These are phyloP conservation scores for Ambispora gerdemannii DNA, from an alignment of 192 early-diverging fungal species.

Conservation along the genomic window DNA sequence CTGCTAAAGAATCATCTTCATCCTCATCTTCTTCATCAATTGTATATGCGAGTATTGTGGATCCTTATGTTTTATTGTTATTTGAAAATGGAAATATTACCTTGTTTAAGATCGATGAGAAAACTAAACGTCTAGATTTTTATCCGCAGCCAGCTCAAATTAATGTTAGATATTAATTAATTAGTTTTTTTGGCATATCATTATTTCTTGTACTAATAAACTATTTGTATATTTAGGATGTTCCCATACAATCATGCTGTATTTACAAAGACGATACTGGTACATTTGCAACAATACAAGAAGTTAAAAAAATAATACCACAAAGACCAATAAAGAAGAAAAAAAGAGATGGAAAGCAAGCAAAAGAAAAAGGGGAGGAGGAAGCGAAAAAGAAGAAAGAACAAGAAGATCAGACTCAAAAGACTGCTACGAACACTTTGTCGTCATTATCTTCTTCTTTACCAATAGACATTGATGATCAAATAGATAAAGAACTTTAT, in stretches of 20 bases:
- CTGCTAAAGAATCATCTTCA: too few species aligned
- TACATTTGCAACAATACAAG: slow-evolving; percentile 33
- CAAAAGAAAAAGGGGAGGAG: too few species aligned
- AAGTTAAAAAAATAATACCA: slow-evolving; percentile 6
- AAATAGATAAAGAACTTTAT: slow-evolving; percentile 46
- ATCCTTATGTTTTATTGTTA: slow-evolving; percentile 78
- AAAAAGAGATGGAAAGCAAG: too few species aligned
- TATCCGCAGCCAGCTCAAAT: slow-evolving; percentile 39
- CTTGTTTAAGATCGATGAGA: slow-evolving; percentile 58
- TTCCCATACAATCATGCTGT: slow-evolving; percentile 37
- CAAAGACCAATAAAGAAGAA: slow-evolving; percentile 1
- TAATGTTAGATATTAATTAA: slow-evolving; percentile 37
- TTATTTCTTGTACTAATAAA: background rate
- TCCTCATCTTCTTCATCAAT: slow-evolving; percentile 51
- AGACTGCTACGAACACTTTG: background rate
- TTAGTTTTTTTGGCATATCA: background rate
- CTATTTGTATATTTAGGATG: slow-evolving; percentile 25
- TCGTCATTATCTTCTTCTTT: too few species aligned
- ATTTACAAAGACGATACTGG: slow-evolving; percentile 52
- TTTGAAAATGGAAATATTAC: slow-evolving; percentile 60
- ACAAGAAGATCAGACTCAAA: background rate
- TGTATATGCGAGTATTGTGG: slow-evolving; percentile 68
- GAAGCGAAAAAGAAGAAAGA: background rate
- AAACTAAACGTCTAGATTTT: slow-evolving; percentile 41
- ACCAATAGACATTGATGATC: slow-evolving; percentile 49